Evolutionary conservation across 192 early-diverging fungal genomes (phyloP), one percentile per base, ranked within the genome.

Genomic region (Coemansia sp.): DNA sequence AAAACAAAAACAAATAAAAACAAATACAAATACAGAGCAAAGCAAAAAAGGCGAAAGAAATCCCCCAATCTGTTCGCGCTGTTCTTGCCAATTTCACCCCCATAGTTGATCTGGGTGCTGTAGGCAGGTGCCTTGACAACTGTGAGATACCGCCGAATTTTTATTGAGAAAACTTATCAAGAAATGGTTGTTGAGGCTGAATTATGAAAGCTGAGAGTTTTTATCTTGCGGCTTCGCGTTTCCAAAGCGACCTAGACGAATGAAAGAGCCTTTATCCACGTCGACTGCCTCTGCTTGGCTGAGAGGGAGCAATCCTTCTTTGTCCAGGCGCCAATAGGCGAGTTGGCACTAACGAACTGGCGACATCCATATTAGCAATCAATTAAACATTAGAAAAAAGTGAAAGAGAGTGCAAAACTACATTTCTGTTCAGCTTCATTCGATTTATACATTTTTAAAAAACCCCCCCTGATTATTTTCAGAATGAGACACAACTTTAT

Each of bases 401-500:
- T 3, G 22, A 22, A 13, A 4, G 42, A 13, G 43, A 3, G 11
- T 8, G 11, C 13, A 3, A 12, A 44, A 44, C 43, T 44, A 11
- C 16, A 38, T 38, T 38, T 38, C 36, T 38, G 36, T 38, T 38
- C 36, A 38, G 36, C 36, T 38, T 38, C 1, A 38, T 38, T 38
- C 16, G 13, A 46, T 67, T 51, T 54, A 10, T 33, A 31, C 40
- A 3, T 22, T 11, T 57, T 27, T 1, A n/a, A 22, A 24, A 55
- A n/a, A 34, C 5, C 1, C 27, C 27, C 27, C 27, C 27, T n/a
- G 3, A 18, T 60, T 22, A 41, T 27, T 41, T 29, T 38, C n/a
- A 86, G 40, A 73, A 90, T 91, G 90, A 85, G 92, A 59, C 92
- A 92, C 68, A 91, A 91, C 75, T 92, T 93, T 73, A 79, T 93